Conservation (phyloP, 208 protist genomes). For the Crithidia thermophila region DNA sequence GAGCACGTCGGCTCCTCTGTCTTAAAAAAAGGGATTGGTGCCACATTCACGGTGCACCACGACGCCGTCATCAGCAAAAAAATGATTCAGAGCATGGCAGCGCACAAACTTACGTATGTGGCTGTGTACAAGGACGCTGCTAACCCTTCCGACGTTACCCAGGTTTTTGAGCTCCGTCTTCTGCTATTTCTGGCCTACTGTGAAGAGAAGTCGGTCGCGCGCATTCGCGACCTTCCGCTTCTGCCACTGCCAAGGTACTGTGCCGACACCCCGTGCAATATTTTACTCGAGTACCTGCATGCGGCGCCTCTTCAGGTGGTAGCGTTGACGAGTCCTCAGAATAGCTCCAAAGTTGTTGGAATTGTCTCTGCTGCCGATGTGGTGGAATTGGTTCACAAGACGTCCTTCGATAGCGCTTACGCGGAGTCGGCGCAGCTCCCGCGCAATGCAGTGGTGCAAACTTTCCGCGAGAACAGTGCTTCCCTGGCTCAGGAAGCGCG, state of each 20-base stretch:
- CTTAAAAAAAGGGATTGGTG: slow-evolving; percentile 42
- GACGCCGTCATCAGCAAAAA: slow-evolving; percentile 52
- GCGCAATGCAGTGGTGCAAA: slow-evolving; percentile 30
- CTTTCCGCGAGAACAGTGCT: slow-evolving; percentile 28
- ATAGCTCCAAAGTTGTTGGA: slow-evolving; percentile 38
- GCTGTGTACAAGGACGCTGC: slow-evolving; percentile 56
- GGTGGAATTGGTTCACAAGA: slow-evolving; percentile 61
- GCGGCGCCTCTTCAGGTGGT: slow-evolving; percentile 48
- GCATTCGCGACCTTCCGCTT: slow-evolving; percentile 60
- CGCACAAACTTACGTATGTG: slow-evolving; percentile 50
- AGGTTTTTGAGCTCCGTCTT: slow-evolving; percentile 56
- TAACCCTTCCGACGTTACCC: slow-evolving; percentile 54
- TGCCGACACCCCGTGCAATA: slow-evolving; percentile 43
- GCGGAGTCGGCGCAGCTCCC: slow-evolving; percentile 7
- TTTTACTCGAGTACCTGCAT: slow-evolving; percentile 51
- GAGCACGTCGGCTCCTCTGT: slow-evolving; percentile 53
- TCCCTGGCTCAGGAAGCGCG: slow-evolving; percentile 8
- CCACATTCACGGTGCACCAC: slow-evolving; percentile 51
- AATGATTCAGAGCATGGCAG: slow-evolving; percentile 47
- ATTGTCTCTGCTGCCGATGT: slow-evolving; percentile 59
- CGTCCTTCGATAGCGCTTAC: slow-evolving; percentile 51
- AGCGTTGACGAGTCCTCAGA: slow-evolving; percentile 38
- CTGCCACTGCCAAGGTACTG: slow-evolving; percentile 44
- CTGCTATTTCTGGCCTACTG: slow-evolving; percentile 67
- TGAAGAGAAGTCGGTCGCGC: slow-evolving; percentile 32